Evolutionary conservation across 148 eudicot genomes (phyloP).

Genomic region (Rhododendron ferrugineum): DNA sequence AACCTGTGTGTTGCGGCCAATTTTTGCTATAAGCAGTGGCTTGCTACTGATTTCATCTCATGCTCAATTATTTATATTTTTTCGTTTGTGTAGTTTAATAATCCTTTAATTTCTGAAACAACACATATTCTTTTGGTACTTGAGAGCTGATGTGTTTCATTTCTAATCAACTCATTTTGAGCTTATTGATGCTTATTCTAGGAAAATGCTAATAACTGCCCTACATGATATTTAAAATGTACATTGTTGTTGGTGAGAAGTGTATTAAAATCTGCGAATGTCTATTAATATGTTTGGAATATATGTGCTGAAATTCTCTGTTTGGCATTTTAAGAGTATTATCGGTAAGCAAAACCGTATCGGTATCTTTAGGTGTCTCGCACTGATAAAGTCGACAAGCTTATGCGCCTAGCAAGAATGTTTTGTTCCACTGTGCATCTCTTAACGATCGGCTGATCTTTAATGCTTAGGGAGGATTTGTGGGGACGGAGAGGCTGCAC

Average conservation of each 20-base stretch:
- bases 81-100: not conserved
- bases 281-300: not conserved
- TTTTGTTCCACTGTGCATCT: not conserved
- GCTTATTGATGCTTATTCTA: not conserved
- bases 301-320: not conserved
- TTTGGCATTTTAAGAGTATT: not conserved
- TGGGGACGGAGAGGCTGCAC: conserved; percentile 52
- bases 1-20: not conserved
- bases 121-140: not conserved
- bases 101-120: not conserved
- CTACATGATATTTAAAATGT: not conserved
- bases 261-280: not conserved
- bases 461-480: conserved; percentile 51
- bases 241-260: not conserved
- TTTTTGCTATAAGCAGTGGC: not conserved
- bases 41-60: not conserved
- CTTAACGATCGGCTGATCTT: not conserved
- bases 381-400: not conserved
- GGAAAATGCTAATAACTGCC: not conserved
- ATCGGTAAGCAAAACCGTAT: not conserved
- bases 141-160: not conserved
- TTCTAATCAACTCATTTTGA: not conserved
- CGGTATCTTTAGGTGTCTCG: not conserved
- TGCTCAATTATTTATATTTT: not conserved
- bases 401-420: not conserved